These are phyloP conservation scores for Ambrosia hybrid DNA, from an alignment of 140 eudicot species.

Conservation along the genomic window DNA sequence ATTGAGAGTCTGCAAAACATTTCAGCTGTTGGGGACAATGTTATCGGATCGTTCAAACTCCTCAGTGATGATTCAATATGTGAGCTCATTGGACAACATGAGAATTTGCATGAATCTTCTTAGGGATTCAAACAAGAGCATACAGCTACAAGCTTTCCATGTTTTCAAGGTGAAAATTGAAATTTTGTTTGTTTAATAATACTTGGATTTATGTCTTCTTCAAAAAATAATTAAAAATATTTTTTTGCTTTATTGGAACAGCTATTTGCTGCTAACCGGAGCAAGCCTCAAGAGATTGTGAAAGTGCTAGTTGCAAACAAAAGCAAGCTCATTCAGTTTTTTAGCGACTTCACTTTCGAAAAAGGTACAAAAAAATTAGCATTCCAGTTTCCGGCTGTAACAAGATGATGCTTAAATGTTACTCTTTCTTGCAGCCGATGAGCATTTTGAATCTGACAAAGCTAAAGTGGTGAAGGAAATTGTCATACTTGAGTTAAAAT, in stretches of 20 bases:
- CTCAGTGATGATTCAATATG: conserved; percentile 64
- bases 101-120: conserved; percentile 75
- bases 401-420: conserved; percentile 8
- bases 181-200: neutral
- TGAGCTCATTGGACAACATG: conserved; percentile 68
- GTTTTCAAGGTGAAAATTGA: conserved; percentile 67
- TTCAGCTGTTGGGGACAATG: conserved; percentile 72
- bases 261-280: conserved; percentile 87
- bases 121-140: conserved; percentile 75
- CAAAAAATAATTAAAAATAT: neutral
- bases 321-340: conserved; percentile 77
- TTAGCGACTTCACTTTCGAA: conserved; percentile 50
- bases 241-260: conserved; percentile 19
- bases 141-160: conserved; percentile 84
- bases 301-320: conserved; percentile 63
- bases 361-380: conserved; percentile 35
- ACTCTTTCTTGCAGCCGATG: conserved; percentile 57
- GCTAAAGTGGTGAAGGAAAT: conserved; percentile 82
- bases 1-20: conserved; percentile 15
- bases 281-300: conserved; percentile 71
- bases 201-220: neutral
- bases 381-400: conserved; percentile 3
- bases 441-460: conserved; percentile 70
- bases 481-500: conserved; percentile 35
- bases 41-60: conserved; percentile 82